phyloP scores from a whole-genome alignment of 2,329 filamentous ascomycete species.

The Sordariomycetes sp. region DNA sequence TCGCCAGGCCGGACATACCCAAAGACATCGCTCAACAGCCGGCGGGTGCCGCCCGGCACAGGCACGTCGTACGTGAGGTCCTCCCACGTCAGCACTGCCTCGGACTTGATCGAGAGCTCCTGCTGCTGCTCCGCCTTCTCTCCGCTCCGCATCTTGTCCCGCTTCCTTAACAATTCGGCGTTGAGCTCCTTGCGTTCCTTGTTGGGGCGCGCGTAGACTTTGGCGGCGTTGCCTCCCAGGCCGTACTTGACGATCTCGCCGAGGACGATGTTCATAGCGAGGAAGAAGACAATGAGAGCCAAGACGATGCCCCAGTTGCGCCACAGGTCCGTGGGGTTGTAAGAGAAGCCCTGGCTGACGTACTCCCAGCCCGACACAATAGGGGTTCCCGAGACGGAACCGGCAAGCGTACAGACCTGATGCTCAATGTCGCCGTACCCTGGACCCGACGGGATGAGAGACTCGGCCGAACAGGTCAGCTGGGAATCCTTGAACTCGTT shows the following conservation, averaged over 20 bases:
- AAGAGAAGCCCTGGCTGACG: conserved; percentile 54
- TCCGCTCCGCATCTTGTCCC: conserved; percentile 36
- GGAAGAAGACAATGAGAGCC: conserved; percentile 61
- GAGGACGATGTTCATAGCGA: conserved; percentile 61
- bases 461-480: conserved; percentile 54
- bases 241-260: conserved; percentile 70
- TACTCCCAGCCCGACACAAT: conserved; percentile 56
- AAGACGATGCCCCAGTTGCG: conserved; percentile 74
- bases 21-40: conserved; percentile 39
- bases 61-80: conserved; percentile 67
- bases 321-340: conserved; percentile 57
- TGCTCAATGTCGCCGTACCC: conserved; percentile 58
- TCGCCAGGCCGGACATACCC: conserved; percentile 68
- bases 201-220: conserved; percentile 60
- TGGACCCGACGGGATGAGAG: conserved; percentile 57
- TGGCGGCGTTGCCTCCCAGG: conserved; percentile 68
- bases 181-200: conserved; percentile 55
- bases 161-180: conserved; percentile 44
- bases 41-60: conserved; percentile 39
- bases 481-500: conserved; percentile 67
- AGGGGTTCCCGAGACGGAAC: conserved; percentile 51
- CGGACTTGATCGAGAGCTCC: conserved; percentile 43
- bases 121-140: conserved; percentile 28
- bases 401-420: conserved; percentile 71
- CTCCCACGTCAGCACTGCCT: conserved; percentile 73